phyloP scores from a whole-genome alignment of 108 stramenopile species.

The Skeletonema potamos region DNA sequence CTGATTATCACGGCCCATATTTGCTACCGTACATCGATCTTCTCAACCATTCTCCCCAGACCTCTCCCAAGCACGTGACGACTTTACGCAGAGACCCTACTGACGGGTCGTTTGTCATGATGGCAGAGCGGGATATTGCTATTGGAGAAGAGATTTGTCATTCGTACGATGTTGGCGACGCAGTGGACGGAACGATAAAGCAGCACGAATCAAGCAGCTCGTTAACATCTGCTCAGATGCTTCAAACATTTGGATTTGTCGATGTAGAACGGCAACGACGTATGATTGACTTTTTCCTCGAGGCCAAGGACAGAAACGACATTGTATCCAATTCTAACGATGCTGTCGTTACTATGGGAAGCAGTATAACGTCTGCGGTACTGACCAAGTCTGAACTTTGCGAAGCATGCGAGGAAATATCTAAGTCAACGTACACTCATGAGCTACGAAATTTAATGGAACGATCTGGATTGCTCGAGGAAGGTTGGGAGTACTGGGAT shows the following conservation, averaged over 20 bases:
- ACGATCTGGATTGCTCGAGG: conserved; percentile 20
- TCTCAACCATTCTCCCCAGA: conserved; percentile 61
- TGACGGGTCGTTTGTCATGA: conserved; percentile 63
- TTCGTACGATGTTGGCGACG: conserved; percentile 53
- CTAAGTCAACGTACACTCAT: conserved; percentile 31
- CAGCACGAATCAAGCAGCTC: conserved; percentile 17
- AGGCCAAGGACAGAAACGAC: neutral
- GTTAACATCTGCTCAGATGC: conserved; percentile 66
- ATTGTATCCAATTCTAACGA: neutral
- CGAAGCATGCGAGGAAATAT: conserved; percentile 39
- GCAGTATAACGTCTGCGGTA: conserved; percentile 46
- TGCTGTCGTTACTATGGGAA: neutral
- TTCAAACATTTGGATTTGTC: conserved; percentile 89
- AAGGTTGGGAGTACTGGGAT: conserved; percentile 49
- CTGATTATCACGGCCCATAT: conserved; percentile 63
- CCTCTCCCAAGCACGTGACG: conserved; percentile 52
- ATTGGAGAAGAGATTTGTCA: conserved; percentile 74
- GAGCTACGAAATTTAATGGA: conserved; percentile 33
- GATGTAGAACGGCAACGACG: conserved; percentile 20
- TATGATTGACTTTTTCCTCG: neutral
- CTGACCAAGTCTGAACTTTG: conserved; percentile 49
- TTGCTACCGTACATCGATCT: conserved; percentile 82
- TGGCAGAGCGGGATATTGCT: conserved; percentile 69
- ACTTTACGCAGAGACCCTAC: conserved; percentile 51
- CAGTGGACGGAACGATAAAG: neutral